Percentiles rank a stretch among this genome's conserved stretches.
phyloP scores from a whole-genome alignment of 306 rosid species.

The Dicorynia guianensis region DNA sequence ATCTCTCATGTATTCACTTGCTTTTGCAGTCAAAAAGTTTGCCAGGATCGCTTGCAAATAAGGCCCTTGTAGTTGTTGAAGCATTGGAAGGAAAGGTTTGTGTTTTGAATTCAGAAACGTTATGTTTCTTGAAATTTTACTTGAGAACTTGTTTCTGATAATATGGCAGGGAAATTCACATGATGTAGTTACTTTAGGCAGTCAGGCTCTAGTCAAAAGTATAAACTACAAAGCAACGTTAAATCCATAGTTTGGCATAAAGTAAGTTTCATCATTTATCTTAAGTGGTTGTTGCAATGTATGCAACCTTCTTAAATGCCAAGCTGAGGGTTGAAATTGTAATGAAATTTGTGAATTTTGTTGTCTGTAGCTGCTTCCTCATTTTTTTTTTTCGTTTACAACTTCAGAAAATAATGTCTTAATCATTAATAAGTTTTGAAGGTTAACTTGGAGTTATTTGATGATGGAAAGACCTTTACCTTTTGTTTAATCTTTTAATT shows the following conservation, averaged over 20 bases:
- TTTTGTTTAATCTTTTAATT: not conserved
- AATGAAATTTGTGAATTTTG: not conserved
- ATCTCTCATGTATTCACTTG: conserved; percentile 33
- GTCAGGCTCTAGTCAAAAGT: not conserved
- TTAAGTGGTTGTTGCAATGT: too few species aligned
- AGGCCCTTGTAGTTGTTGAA: conserved; percentile 76
- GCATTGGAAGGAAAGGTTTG: conserved; percentile 98
- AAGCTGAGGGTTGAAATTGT: not conserved
- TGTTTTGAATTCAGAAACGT: conserved; percentile 31
- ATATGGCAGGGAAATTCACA: not conserved
- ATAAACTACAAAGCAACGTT: not conserved
- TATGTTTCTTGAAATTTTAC: conserved; percentile 13
- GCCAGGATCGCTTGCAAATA: conserved; percentile 72
- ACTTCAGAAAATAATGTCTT: too few species aligned
- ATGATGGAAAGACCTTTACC: too few species aligned
- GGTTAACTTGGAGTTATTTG: too few species aligned
- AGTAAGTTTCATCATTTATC: too few species aligned
- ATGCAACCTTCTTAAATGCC: too few species aligned
- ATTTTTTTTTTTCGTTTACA: too few species aligned
- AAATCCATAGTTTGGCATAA: not conserved
- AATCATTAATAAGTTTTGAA: too few species aligned
- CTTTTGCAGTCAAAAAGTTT: conserved; percentile 76
- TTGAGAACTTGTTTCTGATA: not conserved
- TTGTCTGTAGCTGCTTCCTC: not conserved
- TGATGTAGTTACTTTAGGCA: not conserved